Evolutionary conservation across 2,329 filamentous ascomycete species (phyloP).

Genomic region (Apiospora kogelbergensis): DNA sequence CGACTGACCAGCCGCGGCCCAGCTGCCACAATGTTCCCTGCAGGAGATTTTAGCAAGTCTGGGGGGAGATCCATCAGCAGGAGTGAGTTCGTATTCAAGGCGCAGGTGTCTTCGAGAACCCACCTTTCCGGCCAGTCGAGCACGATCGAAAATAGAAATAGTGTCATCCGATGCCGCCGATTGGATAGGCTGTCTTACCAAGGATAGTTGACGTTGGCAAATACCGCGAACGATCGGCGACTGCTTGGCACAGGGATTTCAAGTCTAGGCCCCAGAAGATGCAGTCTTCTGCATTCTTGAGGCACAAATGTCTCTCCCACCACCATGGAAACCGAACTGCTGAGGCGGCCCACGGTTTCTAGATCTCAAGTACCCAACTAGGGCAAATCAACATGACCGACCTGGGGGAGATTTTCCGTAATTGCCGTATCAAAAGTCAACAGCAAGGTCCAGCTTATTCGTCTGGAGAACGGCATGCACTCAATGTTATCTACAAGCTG

Average conservation of each 20-base stretch:
- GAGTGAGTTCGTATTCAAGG: constrained; percentile 3
- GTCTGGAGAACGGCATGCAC: background rate
- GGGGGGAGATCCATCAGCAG: background rate
- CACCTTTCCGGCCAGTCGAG: background rate
- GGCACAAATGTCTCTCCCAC: background rate
- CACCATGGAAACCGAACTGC: background rate
- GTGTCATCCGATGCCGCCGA: background rate
- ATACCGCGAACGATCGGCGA: background rate
- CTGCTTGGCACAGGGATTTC: background rate
- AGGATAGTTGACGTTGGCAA: background rate
- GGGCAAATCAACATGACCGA: background rate
- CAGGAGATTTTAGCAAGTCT: background rate
- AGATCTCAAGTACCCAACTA: background rate
- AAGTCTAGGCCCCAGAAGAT: background rate
- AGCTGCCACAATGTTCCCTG: background rate
- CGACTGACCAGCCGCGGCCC: background rate
- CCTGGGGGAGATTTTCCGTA: too few species aligned
- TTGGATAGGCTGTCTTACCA: background rate
- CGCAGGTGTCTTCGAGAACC: background rate
- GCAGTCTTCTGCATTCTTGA: background rate
- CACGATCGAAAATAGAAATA: background rate
- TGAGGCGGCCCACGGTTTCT: background rate
- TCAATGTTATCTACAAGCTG: too few species aligned
- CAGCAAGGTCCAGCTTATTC: background rate
- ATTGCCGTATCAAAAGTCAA: too few species aligned